A percentile compares a stretch with the other conserved stretches of the same genome.
Conservation (phyloP, 495 filamentous ascomycete genomes). For the Penicillium bovifimosum region DNA sequence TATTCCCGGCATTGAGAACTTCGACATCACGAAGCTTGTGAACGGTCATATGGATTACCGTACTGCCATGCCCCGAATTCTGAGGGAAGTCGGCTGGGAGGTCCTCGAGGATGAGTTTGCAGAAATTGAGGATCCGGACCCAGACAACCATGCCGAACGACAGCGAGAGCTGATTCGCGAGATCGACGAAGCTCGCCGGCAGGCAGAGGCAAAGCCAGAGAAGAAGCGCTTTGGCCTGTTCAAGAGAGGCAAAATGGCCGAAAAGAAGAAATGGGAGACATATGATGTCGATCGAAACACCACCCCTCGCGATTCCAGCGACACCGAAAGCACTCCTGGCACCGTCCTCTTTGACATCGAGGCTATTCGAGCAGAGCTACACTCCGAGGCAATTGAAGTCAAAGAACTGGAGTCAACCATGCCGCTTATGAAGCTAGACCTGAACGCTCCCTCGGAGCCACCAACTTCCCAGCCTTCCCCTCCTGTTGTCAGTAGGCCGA, state of each 20-base stretch:
- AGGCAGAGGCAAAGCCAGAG: constrained; percentile 66
- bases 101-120: constrained; percentile 90
- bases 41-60: constrained; percentile 97
- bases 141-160: constrained; percentile 80
- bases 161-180: constrained; percentile 93
- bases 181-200: constrained; percentile 88
- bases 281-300: constrained; percentile 59
- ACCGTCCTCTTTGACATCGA: constrained; percentile 91
- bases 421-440: constrained; percentile 78
- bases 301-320: constrained; percentile 20
- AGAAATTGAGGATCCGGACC: constrained; percentile 96
- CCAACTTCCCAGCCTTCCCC: constrained; percentile 26
- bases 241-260: constrained; percentile 62
- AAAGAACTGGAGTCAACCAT: constrained; percentile 82
- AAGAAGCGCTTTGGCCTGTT: constrained; percentile 77
- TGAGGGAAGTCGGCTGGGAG: constrained; percentile 81
- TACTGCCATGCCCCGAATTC: constrained; percentile 77
- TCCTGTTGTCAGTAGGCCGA: constrained; percentile 43
- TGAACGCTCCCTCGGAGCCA: constrained; percentile 32
- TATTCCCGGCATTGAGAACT: constrained; percentile 79
- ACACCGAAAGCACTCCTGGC: constrained; percentile 25
- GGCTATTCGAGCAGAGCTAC: constrained; percentile 82
- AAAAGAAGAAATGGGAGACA: constrained; percentile 92
- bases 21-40: constrained; percentile 80
- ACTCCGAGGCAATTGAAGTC: constrained; percentile 68